Evolutionary conservation across 2,329 filamentous ascomycete genomes (phyloP), one percentile per base, ranked within the genome.

Genomic region (Aschersonia sp.): DNA sequence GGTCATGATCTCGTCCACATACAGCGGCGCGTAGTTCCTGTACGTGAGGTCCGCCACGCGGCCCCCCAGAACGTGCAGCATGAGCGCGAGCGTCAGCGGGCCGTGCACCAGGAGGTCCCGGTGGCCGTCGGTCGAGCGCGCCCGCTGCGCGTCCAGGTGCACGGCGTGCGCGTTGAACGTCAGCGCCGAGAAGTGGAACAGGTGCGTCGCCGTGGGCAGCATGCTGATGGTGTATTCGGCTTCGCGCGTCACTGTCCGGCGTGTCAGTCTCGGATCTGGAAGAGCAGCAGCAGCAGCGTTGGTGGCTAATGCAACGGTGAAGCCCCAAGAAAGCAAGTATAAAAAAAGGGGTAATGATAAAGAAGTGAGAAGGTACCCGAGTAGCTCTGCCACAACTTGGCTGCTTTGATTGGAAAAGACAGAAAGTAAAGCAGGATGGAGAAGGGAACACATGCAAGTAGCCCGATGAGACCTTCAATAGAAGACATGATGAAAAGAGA

Each of bases 161-260:
- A 98, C 95, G 12, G 76, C 72, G 64, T 98, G 92, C 1, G 87
- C 87, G 63, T 98, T 98, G 70, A 87, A 89, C 2, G 85, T 90
- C 35, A 98, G 76, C 0, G 88, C 88, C 22, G 84, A 92, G 70
- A 90, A 97, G 49, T 89, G 80, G 67, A 94, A 95, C 47, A 98
- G 78, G 5, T 95, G 75, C 5, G 75, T 69, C 3, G 76, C 70
- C 2, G 81, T 81, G 1, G 88, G 87, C 0, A 66, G 74, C 30
- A 95, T 66, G 0, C 68, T 66, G 54, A 84, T 59, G 29, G 59
- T 58, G 51, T 66, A 62, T 12, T 37, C 35, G 12, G 35, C 35
- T 37, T 37, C 5, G 35, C 35, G 35, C 12, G 8, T 37, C 8
- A 12, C 22, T 22, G 22, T 22, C 22, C 22, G 22, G 22, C 22